Conservation (phyloP, 2,329 filamentous ascomycete genomes). For the Periconia sp. region DNA sequence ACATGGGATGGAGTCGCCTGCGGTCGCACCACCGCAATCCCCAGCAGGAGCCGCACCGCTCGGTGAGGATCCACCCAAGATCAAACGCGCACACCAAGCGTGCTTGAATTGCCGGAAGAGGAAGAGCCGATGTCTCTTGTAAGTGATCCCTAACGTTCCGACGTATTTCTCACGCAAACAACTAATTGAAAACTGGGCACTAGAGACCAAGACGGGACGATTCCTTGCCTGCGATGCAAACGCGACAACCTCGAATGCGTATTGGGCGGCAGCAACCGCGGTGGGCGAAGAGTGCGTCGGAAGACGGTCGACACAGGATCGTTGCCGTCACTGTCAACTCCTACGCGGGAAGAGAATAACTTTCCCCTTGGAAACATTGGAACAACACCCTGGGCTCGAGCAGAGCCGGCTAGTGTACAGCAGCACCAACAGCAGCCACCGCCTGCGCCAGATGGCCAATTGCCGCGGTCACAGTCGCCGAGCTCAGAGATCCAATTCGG, state of each 20-base stretch:
- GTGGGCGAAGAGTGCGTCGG: slow-evolving; percentile 60
- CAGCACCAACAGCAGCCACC: slow-evolving; percentile 13
- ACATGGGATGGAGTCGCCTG: slow-evolving; percentile 21
- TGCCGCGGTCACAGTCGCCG: slow-evolving; percentile 31
- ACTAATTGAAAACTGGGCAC: no score
- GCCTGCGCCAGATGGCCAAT: slow-evolving; percentile 20
- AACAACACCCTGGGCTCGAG: slow-evolving; percentile 33
- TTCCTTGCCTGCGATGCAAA: slow-evolving; percentile 60
- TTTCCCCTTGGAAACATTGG: slow-evolving; percentile 43
- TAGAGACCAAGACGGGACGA: slow-evolving; percentile 52
- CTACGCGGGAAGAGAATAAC: slow-evolving; percentile 35
- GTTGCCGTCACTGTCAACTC: slow-evolving; percentile 27
- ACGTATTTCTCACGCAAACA: no score
- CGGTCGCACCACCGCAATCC: slow-evolving; percentile 9
- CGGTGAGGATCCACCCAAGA: slow-evolving; percentile 18
- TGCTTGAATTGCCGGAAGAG: slow-evolving; percentile 42
- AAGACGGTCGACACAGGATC: slow-evolving; percentile 39
- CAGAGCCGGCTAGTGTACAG: slow-evolving; percentile 12
- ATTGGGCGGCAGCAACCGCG: slow-evolving; percentile 61
- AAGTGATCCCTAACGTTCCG: slow-evolving; percentile 9
- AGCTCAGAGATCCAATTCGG: slow-evolving; percentile 41
- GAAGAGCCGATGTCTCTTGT: slow-evolving; percentile 44
- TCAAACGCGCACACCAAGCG: slow-evolving; percentile 27
- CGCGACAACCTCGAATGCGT: slow-evolving; percentile 61
- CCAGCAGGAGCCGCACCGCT: slow-evolving; percentile 7